Conservation (phyloP, 2,329 filamentous ascomycete genomes). For the Cytospora chrysosperma region DNA sequence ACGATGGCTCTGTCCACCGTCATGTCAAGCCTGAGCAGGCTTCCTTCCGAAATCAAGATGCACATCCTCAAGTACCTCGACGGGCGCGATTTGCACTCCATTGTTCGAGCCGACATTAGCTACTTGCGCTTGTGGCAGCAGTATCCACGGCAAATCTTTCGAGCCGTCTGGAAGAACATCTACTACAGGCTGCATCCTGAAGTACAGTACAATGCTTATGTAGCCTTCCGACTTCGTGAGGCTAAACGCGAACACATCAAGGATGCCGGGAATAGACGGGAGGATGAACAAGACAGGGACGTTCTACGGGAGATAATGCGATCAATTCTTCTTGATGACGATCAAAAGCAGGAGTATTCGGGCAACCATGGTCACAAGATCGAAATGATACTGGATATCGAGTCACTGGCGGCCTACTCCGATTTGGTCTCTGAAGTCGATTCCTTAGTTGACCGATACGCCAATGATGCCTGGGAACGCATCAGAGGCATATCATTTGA, state of each 20-base stretch:
- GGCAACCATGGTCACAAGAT: not conserved
- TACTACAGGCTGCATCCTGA: not conserved
- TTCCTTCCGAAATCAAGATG: not conserved
- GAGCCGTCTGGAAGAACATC: not conserved
- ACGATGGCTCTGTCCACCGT: not conserved
- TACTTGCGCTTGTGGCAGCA: not conserved
- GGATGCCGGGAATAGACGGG: not conserved
- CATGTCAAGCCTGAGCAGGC: not conserved
- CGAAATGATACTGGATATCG: not conserved
- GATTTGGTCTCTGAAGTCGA: not conserved
- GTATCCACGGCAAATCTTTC: not conserved
- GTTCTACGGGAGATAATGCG: not conserved
- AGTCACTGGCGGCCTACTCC: not conserved
- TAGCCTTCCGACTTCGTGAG: not conserved
- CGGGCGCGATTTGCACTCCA: not conserved
- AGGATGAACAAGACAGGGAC: not conserved
- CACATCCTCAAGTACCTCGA: not conserved
- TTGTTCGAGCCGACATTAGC: not conserved
- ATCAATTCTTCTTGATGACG: not conserved
- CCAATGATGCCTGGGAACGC: not conserved
- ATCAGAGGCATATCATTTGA: not conserved
- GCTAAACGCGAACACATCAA: not conserved
- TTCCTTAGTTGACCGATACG: not conserved
- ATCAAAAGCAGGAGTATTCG: too few relatives aligned
- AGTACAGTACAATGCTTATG: not conserved